A percentile compares a stretch with the other conserved stretches of the same genome.
Evolutionary conservation across 192 early-diverging fungal genomes (phyloP).

Genomic region (Gonapodya sp.): DNA sequence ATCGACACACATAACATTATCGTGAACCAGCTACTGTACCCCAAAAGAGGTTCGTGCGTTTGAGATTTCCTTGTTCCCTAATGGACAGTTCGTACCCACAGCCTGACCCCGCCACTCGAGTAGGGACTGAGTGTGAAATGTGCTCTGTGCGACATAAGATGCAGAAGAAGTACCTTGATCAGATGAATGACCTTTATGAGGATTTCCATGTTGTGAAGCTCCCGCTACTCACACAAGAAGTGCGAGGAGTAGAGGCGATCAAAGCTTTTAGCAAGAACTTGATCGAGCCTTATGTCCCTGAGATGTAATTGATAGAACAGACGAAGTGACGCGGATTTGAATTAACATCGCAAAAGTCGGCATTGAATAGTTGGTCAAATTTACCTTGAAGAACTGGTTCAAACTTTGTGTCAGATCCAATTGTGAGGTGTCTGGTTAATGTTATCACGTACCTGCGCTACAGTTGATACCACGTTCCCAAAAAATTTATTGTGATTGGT

Average conservation of each 20-base stretch:
- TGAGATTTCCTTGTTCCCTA: neutral
- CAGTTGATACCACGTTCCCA: neutral
- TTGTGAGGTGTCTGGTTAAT: too few species aligned
- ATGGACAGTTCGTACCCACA: neutral
- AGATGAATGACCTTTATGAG: slow-evolving; percentile 98
- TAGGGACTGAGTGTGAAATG: slow-evolving; percentile 64
- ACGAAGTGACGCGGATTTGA: too few species aligned
- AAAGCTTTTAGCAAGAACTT: slow-evolving; percentile 88
- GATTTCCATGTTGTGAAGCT: slow-evolving; percentile 94
- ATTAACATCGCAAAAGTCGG: too few species aligned
- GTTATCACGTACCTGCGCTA: neutral
- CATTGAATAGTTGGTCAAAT: too few species aligned
- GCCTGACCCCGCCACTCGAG: neutral
- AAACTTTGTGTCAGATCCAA: too few species aligned
- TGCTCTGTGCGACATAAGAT: slow-evolving; percentile 92
- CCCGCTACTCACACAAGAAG: slow-evolving; percentile 92
- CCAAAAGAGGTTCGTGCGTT: slow-evolving; percentile 54
- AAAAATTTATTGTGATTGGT: neutral
- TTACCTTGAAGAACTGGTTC: too few species aligned
- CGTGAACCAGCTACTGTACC: slow-evolving; percentile 96
- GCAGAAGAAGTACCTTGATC: slow-evolving; percentile 97
- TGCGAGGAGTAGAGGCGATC: slow-evolving; percentile 88
- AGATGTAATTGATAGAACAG: neutral
- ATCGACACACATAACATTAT: slow-evolving; percentile 99
- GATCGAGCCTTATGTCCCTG: slow-evolving; percentile 61